phyloP scores from a whole-genome alignment of 768 basidiomycete genomes.

The Tulasnella sp. region DNA sequence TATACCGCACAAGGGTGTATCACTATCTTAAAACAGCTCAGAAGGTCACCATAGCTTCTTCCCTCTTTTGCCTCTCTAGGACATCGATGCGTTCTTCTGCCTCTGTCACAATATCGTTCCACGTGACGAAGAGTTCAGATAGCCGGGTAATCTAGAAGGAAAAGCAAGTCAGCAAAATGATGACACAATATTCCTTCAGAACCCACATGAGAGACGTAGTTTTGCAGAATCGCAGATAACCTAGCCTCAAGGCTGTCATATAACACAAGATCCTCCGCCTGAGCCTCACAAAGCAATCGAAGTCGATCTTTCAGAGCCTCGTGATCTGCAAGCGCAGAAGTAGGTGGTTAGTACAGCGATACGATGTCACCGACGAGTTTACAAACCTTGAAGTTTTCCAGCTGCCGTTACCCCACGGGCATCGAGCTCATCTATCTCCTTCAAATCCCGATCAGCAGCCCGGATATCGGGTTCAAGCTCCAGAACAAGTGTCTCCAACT shows the following conservation, averaged over 20 bases:
- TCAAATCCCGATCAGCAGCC: constrained; percentile 69
- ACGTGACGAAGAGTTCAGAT: constrained; percentile 74
- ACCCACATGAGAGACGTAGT: constrained; percentile 60
- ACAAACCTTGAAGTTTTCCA: constrained; percentile 54
- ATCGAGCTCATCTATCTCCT: constrained; percentile 61
- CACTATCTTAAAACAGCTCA: too few relatives aligned
- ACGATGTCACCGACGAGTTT: too few relatives aligned
- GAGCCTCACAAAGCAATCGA: constrained; percentile 43
- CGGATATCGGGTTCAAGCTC: constrained; percentile 83
- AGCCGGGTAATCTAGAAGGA: constrained; percentile 56
- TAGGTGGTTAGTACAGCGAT: too few relatives aligned
- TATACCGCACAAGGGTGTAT: too few relatives aligned
- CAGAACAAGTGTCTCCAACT: constrained; percentile 55
- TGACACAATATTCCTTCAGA: neutral
- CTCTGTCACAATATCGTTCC: constrained; percentile 68
- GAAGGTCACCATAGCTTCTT: constrained; percentile 22
- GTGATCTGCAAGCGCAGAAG: constrained; percentile 36
- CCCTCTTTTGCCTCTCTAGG: constrained; percentile 51
- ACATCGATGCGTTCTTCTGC: constrained; percentile 48
- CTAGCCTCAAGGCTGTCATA: constrained; percentile 54
- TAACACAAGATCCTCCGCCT: constrained; percentile 48
- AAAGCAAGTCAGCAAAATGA: neutral
- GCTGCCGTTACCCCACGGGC: constrained; percentile 61
- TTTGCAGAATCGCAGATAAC: constrained; percentile 53
- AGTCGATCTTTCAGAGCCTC: constrained; percentile 60